Evolutionary conservation across 805 yeast genomes (phyloP), one percentile per base, ranked within the genome.

Genomic region (Metschnikowia proteae): DNA sequence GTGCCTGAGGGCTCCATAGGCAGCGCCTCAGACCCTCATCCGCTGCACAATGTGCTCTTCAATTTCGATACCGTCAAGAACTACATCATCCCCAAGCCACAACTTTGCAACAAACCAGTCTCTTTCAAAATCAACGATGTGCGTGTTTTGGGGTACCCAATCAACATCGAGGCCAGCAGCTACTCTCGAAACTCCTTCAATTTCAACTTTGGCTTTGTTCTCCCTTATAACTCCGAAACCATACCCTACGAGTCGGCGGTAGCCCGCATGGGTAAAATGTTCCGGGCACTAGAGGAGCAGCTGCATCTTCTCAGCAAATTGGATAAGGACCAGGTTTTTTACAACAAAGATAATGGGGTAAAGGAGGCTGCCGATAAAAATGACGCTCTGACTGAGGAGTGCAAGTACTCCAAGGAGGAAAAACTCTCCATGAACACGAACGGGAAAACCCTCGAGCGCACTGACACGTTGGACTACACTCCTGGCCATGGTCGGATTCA

Each of bases 11-110:
- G 89, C 5, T 74, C 86, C 3, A 79, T 83, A 26, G 57, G 53
- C 26, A 50, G 56, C 17, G 42, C 45, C 28, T 44, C 48, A 3
- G 52, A 17, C 31, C 48, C 48, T 25, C 46, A 45, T 13, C 43
- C 23, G 22, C 45, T 42, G 45, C 32, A 34, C 17, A 45, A 50
- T 27, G 56, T 42, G 32, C 66, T 83, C 48, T 84, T 88, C 60
- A 84, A 86, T 57, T 94, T 95, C 64, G 95, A 89, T 61, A 75
- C 87, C 1, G 83, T 94, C 38, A 88, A 88, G 62, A 92, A 89
- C 71, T 94, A 88, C 63, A 80, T 94, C 40, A 92, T 94, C 27
- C 99, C 99, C 1, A 94, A 94, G 60, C 91, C 96, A 0, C 88
- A 85, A 41, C 73, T 94, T 25, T 94, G 98, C 65, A 88, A 92